A percentile compares a stretch with the other conserved stretches of the same genome.
Evolutionary conservation across 2,329 filamentous ascomycete genomes (phyloP).

Genomic region (Beauveria bassiana): DNA sequence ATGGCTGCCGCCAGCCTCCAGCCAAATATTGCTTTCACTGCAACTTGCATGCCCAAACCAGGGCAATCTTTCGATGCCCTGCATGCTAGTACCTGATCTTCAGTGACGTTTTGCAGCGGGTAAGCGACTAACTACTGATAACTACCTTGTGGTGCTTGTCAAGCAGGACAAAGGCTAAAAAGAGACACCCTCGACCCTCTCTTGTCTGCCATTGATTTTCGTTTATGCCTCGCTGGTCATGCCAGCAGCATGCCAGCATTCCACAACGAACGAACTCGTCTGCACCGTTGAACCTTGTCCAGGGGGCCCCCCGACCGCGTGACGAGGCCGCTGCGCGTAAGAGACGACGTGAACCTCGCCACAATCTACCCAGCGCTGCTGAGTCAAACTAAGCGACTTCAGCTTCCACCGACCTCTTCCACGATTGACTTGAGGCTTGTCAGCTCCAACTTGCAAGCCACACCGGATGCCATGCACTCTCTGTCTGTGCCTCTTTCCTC

Average conservation of each 20-base stretch:
- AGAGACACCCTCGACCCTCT: neutral
- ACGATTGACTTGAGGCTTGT: neutral
- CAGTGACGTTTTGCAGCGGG: neutral
- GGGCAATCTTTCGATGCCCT: neutral
- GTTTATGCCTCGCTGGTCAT: neutral
- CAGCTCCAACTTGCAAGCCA: neutral
- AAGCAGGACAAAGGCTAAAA: neutral
- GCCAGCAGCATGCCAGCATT: neutral
- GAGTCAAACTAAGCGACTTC: neutral
- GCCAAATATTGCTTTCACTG: constrained; percentile 1
- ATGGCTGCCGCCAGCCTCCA: neutral
- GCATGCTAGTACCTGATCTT: neutral
- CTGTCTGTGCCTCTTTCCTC: neutral
- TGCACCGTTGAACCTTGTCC: constrained; percentile 1
- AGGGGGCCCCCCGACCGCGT: neutral
- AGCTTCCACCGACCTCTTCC: neutral
- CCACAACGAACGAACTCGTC: neutral
- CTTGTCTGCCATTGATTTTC: neutral
- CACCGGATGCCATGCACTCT: neutral
- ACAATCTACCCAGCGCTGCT: neutral
- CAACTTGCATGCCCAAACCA: neutral
- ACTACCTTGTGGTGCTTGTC: neutral
- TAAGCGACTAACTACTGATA: neutral
- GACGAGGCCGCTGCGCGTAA: neutral
- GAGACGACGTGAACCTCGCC: neutral